Evolutionary conservation across 176 grass and related monocot genomes (phyloP).

Genomic region (Calamus simplicifolius): DNA sequence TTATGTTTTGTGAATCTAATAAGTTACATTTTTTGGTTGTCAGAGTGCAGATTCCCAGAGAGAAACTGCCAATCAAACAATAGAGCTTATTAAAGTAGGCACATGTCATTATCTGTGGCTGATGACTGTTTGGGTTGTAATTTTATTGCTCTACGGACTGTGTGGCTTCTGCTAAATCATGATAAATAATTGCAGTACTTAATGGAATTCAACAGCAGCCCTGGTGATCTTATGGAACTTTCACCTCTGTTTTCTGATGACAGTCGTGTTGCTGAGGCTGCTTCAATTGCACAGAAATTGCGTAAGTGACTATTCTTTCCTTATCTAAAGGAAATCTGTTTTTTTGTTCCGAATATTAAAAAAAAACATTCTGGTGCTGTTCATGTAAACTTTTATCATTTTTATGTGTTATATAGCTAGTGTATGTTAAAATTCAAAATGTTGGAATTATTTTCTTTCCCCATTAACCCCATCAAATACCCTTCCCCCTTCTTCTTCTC

Average conservation of each 20-base stretch:
- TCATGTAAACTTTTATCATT: too few species aligned
- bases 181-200: slow-evolving; percentile 54
- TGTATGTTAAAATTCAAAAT: too few species aligned
- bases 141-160: neutral
- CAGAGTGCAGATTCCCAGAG: slow-evolving; percentile 99
- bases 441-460: too few species aligned
- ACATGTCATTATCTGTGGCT: neutral
- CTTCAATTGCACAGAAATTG: slow-evolving; percentile 99
- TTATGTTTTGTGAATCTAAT: too few species aligned
- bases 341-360: too few species aligned
- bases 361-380: too few species aligned
- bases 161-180: slow-evolving; percentile 4
- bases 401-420: too few species aligned
- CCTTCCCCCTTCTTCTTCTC: too few species aligned
- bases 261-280: slow-evolving; percentile 90
- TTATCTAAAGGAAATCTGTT: neutral
- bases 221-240: slow-evolving; percentile 98
- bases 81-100: slow-evolving; percentile 92
- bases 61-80: slow-evolving; percentile 98
- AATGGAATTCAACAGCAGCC: slow-evolving; percentile 99
- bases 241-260: slow-evolving; percentile 98
- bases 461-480: too few species aligned
- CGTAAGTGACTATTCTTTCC: slow-evolving; percentile 33
- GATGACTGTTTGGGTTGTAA: too few species aligned
- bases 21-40: slow-evolving; percentile 16